A percentile compares a stretch with the other conserved stretches of the same genome.
Evolutionary conservation across 2,329 filamentous ascomycete genomes (phyloP).

Genomic region (Aaosphaeria pasadenensis): DNA sequence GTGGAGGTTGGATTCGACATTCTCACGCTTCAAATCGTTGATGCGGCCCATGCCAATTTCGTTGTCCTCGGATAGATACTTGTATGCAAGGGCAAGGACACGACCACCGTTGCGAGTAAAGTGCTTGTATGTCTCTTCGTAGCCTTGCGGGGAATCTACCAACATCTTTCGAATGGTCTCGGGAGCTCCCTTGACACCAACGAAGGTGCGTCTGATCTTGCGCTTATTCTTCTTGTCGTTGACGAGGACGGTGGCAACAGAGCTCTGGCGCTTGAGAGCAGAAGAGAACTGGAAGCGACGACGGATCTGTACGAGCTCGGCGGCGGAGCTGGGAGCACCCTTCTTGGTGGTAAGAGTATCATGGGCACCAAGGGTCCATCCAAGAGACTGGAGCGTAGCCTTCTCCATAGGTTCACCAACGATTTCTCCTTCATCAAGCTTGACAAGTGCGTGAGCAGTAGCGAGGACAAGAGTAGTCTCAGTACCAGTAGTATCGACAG

Average conservation of each 20-base stretch:
- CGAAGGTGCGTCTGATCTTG: conserved; percentile 82
- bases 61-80: conserved; percentile 76
- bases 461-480: conserved; percentile 92
- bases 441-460: conserved; percentile 92
- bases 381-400: conserved; percentile 82
- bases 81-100: conserved; percentile 91
- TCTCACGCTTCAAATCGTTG: conserved; percentile 91
- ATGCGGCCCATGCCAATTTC: conserved; percentile 82
- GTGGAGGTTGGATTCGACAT: conserved; percentile 76
- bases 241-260: conserved; percentile 77
- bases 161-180: conserved; percentile 97
- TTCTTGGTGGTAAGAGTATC: conserved; percentile 74
- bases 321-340: conserved; percentile 47
- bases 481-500: conserved; percentile 66
- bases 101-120: conserved; percentile 94
- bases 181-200: conserved; percentile 92
- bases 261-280: conserved; percentile 91
- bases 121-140: conserved; percentile 98
- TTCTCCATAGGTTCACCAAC: conserved; percentile 99
- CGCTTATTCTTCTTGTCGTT: conserved; percentile 70
- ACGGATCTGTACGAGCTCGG: conserved; percentile 87
- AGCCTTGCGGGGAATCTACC: conserved; percentile 74
- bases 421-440: conserved; percentile 92
- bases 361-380: conserved; percentile 89
- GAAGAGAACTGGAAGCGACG: conserved; percentile 98